A percentile compares a stretch with the other conserved stretches of the same genome.
Conservation (phyloP, 2,329 filamentous ascomycete species). For the Pseudogymnoascus sp. region DNA sequence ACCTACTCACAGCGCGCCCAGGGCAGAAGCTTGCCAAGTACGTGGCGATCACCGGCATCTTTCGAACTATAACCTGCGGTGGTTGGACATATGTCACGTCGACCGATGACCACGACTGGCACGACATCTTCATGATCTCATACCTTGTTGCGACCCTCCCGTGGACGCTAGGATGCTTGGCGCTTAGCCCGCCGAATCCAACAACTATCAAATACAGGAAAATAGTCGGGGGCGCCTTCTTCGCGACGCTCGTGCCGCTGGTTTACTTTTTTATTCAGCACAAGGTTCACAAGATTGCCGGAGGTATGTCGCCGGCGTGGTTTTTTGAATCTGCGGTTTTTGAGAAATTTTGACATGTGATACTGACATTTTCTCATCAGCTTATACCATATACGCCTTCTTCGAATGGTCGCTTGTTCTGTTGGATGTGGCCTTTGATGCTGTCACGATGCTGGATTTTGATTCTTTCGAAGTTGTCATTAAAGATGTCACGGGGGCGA, state of each 20-base stretch:
- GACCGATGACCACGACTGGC: constrained; percentile 96
- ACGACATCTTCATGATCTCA: constrained; percentile 98
- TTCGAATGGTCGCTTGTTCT: constrained; percentile 96
- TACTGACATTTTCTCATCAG: constrained; percentile 38
- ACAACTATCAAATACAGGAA: constrained; percentile 83
- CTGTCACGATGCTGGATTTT: constrained; percentile 89
- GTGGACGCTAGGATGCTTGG: constrained; percentile 87
- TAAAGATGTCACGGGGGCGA: constrained; percentile 78
- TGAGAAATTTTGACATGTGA: constrained; percentile 9
- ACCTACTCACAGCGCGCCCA: constrained; percentile 72
- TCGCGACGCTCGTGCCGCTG: constrained; percentile 79
- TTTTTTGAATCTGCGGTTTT: constrained; percentile 9
- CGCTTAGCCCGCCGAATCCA: constrained; percentile 76
- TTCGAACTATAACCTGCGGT: constrained; percentile 87
- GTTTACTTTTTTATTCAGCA: constrained; percentile 98
- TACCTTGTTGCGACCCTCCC: constrained; percentile 90
- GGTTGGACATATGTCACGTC: constrained; percentile 99
- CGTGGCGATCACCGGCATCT: constrained; percentile 68
- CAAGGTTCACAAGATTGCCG: constrained; percentile 87
- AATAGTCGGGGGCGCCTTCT: constrained; percentile 73
- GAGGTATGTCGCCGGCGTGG: constrained; percentile 53
- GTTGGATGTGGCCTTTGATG: constrained; percentile 93
- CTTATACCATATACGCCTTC: constrained; percentile 95
- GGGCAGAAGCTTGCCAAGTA: constrained; percentile 71
- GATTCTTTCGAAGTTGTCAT: constrained; percentile 77